phyloP scores from a whole-genome alignment of 257 asterid genomes.

The Primulina tabacum region DNA sequence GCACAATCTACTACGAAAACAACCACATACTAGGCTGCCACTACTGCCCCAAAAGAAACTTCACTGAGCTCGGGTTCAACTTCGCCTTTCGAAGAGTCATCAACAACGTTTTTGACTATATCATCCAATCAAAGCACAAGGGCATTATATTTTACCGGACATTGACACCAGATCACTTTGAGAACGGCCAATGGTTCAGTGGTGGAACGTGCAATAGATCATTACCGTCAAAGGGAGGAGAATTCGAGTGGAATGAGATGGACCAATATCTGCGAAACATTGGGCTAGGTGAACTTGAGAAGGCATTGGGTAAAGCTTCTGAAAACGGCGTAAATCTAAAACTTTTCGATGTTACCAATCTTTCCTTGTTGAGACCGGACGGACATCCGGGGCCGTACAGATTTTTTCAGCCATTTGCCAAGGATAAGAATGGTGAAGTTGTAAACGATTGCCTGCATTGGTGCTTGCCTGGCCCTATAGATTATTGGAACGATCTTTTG shows the following conservation, averaged over 20 bases:
- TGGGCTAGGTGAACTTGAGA: constrained; percentile 51
- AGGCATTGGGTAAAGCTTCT: constrained; percentile 38
- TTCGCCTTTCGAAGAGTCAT: constrained; percentile 58
- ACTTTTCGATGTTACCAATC: constrained; percentile 51
- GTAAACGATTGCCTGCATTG: constrained; percentile 79
- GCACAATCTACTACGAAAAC: constrained; percentile 59
- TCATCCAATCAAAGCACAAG: constrained; percentile 45
- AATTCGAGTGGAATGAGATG: constrained; percentile 37
- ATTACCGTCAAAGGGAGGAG: constrained; percentile 56
- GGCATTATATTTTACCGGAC: constrained; percentile 59
- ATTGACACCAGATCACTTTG: constrained; percentile 66
- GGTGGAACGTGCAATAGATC: constrained; percentile 67
- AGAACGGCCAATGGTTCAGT: constrained; percentile 64
- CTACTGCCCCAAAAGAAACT: constrained; percentile 53
- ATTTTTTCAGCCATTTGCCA: constrained; percentile 51
- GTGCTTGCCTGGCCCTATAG: constrained; percentile 94
- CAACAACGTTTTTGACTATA: constrained; percentile 41
- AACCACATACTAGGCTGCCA: constrained; percentile 57
- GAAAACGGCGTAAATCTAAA: constrained; percentile 48
- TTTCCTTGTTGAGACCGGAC: constrained; percentile 73
- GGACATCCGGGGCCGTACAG: constrained; percentile 88
- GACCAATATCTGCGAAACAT: constrained; percentile 38
- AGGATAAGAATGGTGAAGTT: constrained; percentile 34
- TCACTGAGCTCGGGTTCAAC: constrained; percentile 53
- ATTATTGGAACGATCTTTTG: constrained; percentile 79